These are phyloP conservation scores for Chloris gayana DNA, from an alignment of 176 grass and related monocot genomes.

Conservation along the genomic window DNA sequence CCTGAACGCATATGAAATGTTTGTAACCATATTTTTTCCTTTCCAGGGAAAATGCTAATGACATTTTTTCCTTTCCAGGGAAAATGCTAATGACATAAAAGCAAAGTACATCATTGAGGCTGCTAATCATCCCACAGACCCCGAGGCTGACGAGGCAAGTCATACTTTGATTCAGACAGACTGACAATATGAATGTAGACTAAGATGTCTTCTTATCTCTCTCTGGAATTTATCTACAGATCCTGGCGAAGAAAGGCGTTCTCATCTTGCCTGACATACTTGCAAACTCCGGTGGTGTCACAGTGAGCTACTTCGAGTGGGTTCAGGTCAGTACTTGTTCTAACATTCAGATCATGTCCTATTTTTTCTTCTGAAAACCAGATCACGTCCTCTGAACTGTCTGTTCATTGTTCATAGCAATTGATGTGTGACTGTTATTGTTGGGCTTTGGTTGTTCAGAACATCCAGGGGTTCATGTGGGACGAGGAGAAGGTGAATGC, in stretches of 20 bases:
- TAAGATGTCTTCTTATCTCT: not conserved
- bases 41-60: constrained; percentile 84
- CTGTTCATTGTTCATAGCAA: not conserved
- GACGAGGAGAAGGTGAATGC: constrained; percentile 87
- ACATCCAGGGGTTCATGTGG: constrained; percentile 99
- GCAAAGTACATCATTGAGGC: constrained; percentile 97
- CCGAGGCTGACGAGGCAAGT: constrained; percentile 90
- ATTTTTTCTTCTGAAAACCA: not conserved
- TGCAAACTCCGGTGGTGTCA: constrained; percentile 80
- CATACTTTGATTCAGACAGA: not conserved
- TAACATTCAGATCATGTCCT: not conserved
- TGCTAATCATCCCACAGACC: constrained; percentile 96
- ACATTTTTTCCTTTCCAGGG: constrained; percentile 71
- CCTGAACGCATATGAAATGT: not conserved
- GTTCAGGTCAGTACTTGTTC: constrained; percentile 55
- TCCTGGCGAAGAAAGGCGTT: constrained; percentile 92
- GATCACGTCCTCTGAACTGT: not conserved
- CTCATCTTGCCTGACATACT: constrained; percentile 92
- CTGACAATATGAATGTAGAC: not conserved
- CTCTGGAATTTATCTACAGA: constrained; percentile 46
- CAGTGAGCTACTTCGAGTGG: constrained; percentile 98
- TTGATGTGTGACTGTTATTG: not conserved
- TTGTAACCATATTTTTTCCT: constrained; percentile 7
- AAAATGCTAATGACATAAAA: constrained; percentile 88
- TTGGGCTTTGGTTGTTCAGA: constrained; percentile 44